phyloP scores from a whole-genome alignment of 2,329 filamentous ascomycete species.

The Arthrobotrys sphaeroides region DNA sequence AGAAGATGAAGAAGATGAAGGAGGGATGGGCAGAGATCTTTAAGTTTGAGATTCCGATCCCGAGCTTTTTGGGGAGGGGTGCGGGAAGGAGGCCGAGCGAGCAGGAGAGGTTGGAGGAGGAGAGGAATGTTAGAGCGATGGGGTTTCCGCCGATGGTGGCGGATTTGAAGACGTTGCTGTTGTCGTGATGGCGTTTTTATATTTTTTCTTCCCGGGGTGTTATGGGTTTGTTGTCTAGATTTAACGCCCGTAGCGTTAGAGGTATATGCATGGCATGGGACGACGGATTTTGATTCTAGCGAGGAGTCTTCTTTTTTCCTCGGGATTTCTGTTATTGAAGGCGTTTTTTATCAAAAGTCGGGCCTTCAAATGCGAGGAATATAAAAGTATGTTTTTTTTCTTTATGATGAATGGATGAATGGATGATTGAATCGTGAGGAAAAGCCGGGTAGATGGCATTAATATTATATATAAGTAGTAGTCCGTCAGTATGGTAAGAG shows the following conservation, averaged over 20 bases:
- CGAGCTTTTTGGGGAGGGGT: constrained; percentile 20
- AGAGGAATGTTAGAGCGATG: constrained; percentile 57
- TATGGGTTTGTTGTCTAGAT: too few relatives aligned
- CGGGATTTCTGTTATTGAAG: not conserved
- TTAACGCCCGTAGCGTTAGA: too few relatives aligned
- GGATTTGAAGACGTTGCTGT: constrained; percentile 51
- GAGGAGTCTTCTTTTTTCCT: not conserved
- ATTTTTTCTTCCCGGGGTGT: not conserved
- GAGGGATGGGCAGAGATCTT: constrained; percentile 20
- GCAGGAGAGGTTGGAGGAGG: constrained; percentile 55
- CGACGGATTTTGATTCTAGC: not conserved
- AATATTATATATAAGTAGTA: not conserved
- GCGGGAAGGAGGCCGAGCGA: constrained; percentile 7
- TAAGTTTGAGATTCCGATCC: constrained; percentile 45
- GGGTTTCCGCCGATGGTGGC: constrained; percentile 57
- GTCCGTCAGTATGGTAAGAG: not conserved
- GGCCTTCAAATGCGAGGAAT: not conserved
- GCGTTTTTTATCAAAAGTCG: not conserved
- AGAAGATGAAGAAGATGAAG: not conserved
- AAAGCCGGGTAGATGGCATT: constrained; percentile 1
- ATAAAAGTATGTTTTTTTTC: not conserved
- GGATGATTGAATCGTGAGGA: not conserved
- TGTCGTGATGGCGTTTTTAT: not conserved
- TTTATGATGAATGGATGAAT: not conserved
- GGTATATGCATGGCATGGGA: too few relatives aligned